Evolutionary conservation across 2,329 filamentous ascomycete genomes (phyloP).

Genomic region (Periconia macrospinosa): DNA sequence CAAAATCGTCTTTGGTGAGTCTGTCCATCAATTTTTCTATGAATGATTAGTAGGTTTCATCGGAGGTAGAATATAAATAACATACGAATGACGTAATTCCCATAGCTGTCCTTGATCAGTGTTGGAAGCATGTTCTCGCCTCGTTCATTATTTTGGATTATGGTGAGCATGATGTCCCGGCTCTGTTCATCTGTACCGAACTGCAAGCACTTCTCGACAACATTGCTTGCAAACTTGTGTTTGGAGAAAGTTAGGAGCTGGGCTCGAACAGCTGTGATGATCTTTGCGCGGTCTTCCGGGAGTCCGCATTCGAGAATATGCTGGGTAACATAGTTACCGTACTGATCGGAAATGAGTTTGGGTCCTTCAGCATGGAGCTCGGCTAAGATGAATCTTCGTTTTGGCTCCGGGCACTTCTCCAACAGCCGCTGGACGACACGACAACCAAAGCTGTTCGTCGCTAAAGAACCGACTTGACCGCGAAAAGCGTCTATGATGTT

Average conservation of each 20-base stretch:
- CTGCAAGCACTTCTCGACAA: slow-evolving; percentile 89
- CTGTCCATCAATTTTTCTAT: slow-evolving; percentile 76
- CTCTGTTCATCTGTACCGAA: slow-evolving; percentile 71
- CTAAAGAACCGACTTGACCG: slow-evolving; percentile 72
- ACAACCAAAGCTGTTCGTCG: slow-evolving; percentile 83
- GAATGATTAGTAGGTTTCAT: slow-evolving; percentile 3
- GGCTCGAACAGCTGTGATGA: slow-evolving; percentile 73
- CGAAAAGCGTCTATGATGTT: slow-evolving; percentile 84
- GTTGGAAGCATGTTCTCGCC: slow-evolving; percentile 71
- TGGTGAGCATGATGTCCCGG: slow-evolving; percentile 61
- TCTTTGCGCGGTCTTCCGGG: slow-evolving; percentile 68
- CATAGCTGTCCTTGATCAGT: slow-evolving; percentile 88
- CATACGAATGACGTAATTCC: slow-evolving; percentile 97
- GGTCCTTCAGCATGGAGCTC: slow-evolving; percentile 76
- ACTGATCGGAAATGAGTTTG: slow-evolving; percentile 80
- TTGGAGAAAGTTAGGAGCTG: slow-evolving; percentile 78
- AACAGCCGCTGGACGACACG: slow-evolving; percentile 91
- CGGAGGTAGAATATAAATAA: slow-evolving; percentile 24
- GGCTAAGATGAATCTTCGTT: slow-evolving; percentile 71
- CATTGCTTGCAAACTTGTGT: slow-evolving; percentile 96
- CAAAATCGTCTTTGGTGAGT: slow-evolving; percentile 44
- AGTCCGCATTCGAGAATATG: slow-evolving; percentile 83
- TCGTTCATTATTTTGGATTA: slow-evolving; percentile 57
- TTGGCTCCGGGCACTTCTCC: slow-evolving; percentile 74
- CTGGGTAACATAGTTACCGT: slow-evolving; percentile 95